phyloP scores from a whole-genome alignment of 176 grass and related monocot genomes.

The Eleusine indica region DNA sequence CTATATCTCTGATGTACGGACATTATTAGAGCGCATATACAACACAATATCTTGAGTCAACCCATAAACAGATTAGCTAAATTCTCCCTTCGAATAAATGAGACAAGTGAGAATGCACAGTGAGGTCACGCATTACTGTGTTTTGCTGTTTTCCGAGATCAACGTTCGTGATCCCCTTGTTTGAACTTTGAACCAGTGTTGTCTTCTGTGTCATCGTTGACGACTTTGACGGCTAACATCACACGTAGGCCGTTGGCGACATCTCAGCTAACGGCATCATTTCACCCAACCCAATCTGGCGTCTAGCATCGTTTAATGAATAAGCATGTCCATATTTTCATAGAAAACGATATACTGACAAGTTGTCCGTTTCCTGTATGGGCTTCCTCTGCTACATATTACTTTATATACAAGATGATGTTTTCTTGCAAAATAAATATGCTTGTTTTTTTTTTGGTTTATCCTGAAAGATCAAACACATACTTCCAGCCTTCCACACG shows the following conservation, averaged over 20 bases:
- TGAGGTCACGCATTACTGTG: not conserved
- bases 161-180: not conserved
- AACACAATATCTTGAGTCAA: no score
- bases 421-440: not conserved
- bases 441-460: no score
- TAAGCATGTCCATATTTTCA: not conserved
- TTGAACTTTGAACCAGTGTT: not conserved
- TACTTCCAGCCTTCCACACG: no score
- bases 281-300: conserved; percentile 47
- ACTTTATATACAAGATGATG: not conserved
- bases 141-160: not conserved
- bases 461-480: no score
- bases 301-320: conserved; percentile 2
- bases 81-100: not conserved
- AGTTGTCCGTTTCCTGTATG: not conserved
- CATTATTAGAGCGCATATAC: no score
- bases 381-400: not conserved
- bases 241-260: conserved; percentile 24
- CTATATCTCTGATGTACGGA: no score
- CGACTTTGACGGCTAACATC: conserved; percentile 22
- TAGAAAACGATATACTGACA: not conserved
- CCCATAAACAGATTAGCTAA: not conserved
- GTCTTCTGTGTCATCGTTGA: conserved; percentile 31
- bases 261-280: conserved; percentile 60
- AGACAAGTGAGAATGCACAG: not conserved